Base-by-base conservation (phyloP, 2,329 filamentous ascomycete genomes). In the Botrytis hyacinthi region DNA sequence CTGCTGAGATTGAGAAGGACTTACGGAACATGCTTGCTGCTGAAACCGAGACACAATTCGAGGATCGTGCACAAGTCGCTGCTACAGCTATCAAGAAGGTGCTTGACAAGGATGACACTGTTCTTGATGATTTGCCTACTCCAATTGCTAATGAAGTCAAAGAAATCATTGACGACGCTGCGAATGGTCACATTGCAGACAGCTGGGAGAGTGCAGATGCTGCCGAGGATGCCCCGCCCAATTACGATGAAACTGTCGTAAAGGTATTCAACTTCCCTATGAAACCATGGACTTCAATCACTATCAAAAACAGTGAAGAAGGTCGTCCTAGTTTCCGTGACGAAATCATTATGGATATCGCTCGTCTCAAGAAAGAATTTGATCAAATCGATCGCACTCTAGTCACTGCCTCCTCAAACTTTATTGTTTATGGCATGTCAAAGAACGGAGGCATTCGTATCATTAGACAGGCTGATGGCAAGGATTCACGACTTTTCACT, bases 341-440 rank as follows among this genome's bases (percentile, higher is more conserved):
- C 73, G 92, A 95, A 77, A 88, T 91, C 61, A 91, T 97, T 78
- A 93, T 97, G 86, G 94, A 97, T 78, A 96, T 99, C 80, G 95
- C 96, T 70, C 90, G 94, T 73, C 87, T 98, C 76, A 97, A 97
- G 87, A 98, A 98, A 84, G 94, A 97, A 8, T 98, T 98, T 79
- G 96, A 99, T 80, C 96, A 98, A 84, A 91, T 98, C 75, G 96
- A 99, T 81, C 93, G 97, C 77, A 97, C 95, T 76, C 87, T 99
- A 46, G 95, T 95, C 68, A 92, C 95, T 8, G 95, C 95, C 29
- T 95, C 94, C 40, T 91, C 93, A 80, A 92, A 92, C 74, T 97
- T 96, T 84, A 98, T 99, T 83, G 91, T 93, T 9, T 99, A 98
- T 80, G 94, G 94, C 61, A 93, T 97, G 86, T 93, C 93, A 61